Conservation (phyloP, 1,139 yeast species). For the Hyphopichia buzzinii region DNA sequence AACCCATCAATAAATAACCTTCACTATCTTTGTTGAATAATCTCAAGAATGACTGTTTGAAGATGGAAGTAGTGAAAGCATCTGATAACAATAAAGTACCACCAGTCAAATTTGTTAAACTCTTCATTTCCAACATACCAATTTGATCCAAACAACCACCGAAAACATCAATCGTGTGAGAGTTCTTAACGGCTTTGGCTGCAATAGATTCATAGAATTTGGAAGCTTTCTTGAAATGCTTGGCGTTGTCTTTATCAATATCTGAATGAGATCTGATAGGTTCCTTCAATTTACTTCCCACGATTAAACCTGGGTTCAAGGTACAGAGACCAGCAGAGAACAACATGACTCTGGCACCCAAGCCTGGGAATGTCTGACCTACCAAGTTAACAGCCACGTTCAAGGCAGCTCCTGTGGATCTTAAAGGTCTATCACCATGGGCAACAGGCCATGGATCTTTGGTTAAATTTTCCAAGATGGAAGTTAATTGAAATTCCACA, state of each 20-base stretch:
- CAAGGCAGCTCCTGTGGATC: conserved; percentile 93
- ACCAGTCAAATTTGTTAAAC: conserved; percentile 84
- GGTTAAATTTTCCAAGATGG: conserved; percentile 73
- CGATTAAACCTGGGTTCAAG: conserved; percentile 92
- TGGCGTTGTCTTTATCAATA: conserved; percentile 74
- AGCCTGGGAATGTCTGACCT: conserved; percentile 83
- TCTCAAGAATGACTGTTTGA: conserved; percentile 89
- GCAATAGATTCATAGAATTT: conserved; percentile 82
- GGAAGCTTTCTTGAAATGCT: conserved; percentile 87
- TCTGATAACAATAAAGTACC: conserved; percentile 90
- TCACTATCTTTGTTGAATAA: conserved; percentile 83
- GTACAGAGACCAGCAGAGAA: conserved; percentile 97
- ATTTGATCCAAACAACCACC: conserved; percentile 98
- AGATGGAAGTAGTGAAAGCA: conserved; percentile 94
- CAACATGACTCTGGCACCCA: conserved; percentile 87
- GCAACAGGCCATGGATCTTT: conserved; percentile 93
- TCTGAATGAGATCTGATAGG: conserved; percentile 97
- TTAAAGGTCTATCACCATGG: conserved; percentile 80
- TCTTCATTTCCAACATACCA: conserved; percentile 96
- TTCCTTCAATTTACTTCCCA: conserved; percentile 86
- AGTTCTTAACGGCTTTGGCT: conserved; percentile 64
- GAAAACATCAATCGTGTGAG: conserved; percentile 88
- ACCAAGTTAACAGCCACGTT: conserved; percentile 79
- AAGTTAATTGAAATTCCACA: conserved; percentile 83
- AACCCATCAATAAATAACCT: conserved; percentile 83